Evolutionary conservation across 371 early-diverging fungal species (phyloP).

Genomic region (Thermomucor indicae-seudaticae): DNA sequence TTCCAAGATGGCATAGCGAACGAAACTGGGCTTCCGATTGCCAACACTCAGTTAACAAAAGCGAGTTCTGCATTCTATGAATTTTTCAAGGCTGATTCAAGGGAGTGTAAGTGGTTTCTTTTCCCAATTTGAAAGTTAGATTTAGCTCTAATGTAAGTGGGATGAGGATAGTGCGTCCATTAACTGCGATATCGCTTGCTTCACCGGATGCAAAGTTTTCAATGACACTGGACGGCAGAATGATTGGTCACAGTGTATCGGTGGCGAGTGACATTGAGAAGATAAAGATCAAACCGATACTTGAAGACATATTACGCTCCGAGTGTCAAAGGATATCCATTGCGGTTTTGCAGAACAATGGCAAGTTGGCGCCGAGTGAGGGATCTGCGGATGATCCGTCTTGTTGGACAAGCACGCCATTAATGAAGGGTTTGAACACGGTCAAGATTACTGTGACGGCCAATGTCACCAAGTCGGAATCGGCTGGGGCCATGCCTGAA

Average conservation of each 20-base stretch:
- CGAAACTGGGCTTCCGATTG: not conserved
- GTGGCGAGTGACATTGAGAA: conserved; percentile 20
- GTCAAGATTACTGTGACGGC: conserved; percentile 34
- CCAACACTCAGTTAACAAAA: not conserved
- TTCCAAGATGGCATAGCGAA: too few species aligned
- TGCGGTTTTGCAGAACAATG: conserved; percentile 28
- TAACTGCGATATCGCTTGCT: conserved; percentile 6
- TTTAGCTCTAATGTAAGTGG: too few species aligned
- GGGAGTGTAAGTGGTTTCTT: conserved; percentile 9
- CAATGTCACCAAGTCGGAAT: conserved; percentile 19
- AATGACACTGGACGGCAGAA: conserved; percentile 19
- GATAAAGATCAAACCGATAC: conserved; percentile 19
- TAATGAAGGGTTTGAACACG: conserved; percentile 23
- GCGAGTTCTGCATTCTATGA: conserved; percentile 10
- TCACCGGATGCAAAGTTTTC: conserved; percentile 7
- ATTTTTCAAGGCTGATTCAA: conserved; percentile 5
- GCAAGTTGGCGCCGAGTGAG: conserved; percentile 18
- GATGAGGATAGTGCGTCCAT: conserved; percentile 15
- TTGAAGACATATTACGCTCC: conserved; percentile 12
- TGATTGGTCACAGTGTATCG: conserved; percentile 25
- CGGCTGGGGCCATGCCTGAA: conserved; percentile 23
- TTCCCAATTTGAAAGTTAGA: too few species aligned
- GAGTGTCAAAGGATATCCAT: conserved; percentile 24
- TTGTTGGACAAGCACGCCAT: conserved; percentile 20
- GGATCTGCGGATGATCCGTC: conserved; percentile 4